Evolutionary conservation across 192 early-diverging fungal genomes (phyloP).

Genomic region (Coemansia sp.): DNA sequence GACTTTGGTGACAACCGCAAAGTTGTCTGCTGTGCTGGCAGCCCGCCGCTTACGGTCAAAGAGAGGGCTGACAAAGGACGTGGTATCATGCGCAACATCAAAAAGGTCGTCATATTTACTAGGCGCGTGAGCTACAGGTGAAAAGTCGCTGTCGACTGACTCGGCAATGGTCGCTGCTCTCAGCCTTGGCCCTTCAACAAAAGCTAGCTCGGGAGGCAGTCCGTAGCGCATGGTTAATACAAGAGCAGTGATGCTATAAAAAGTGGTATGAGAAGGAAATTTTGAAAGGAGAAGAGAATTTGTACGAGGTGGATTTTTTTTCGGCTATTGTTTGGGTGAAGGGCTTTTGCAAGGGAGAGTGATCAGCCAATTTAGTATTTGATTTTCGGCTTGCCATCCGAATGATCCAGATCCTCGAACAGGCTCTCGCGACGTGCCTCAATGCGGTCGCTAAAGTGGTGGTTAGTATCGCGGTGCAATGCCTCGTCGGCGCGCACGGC

Average conservation of each 20-base stretch:
- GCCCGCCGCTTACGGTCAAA: slow-evolving; percentile 6
- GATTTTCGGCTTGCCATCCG: slow-evolving; percentile 30
- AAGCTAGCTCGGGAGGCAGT: background rate
- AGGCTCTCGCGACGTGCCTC: slow-evolving; percentile 53
- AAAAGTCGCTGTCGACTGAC: background rate
- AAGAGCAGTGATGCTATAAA: background rate
- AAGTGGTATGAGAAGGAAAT: background rate
- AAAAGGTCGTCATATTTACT: background rate
- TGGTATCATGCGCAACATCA: background rate
- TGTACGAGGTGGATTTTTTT: no score
- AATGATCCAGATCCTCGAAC: slow-evolving; percentile 43
- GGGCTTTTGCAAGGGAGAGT: background rate
- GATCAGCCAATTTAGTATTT: slow-evolving; percentile 22
- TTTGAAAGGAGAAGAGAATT: background rate
- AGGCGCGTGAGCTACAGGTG: background rate
- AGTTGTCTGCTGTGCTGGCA: background rate
- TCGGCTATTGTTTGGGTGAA: background rate
- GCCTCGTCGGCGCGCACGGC: slow-evolving; percentile 89
- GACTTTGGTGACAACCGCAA: background rate
- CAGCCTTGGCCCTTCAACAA: background rate
- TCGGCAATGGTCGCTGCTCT: background rate
- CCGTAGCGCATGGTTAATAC: slow-evolving; percentile 2
- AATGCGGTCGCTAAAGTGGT: slow-evolving; percentile 76
- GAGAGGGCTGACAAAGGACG: background rate
- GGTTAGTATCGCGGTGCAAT: slow-evolving; percentile 88